Conservation (phyloP, 441 rosid genomes). For the Gossypium gossypioides region DNA sequence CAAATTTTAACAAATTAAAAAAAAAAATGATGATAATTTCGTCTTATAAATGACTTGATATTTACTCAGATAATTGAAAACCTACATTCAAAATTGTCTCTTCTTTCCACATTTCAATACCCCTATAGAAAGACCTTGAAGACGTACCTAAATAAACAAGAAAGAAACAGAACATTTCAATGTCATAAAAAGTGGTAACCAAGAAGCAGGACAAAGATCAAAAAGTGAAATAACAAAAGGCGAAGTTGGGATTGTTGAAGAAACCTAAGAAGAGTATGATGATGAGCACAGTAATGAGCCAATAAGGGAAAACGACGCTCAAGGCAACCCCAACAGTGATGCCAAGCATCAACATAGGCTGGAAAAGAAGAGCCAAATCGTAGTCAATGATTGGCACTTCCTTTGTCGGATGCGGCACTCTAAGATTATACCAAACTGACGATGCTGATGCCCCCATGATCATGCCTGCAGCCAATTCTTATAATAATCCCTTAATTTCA, state of each 20-base stretch:
- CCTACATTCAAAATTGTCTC: slow-evolving; percentile 59
- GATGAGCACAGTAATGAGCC: slow-evolving; percentile 86
- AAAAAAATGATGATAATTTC: not conserved
- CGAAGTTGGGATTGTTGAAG: not conserved
- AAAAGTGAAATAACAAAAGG: not conserved
- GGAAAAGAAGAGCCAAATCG: slow-evolving; percentile 79
- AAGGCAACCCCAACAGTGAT: slow-evolving; percentile 79
- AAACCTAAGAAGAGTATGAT: slow-evolving; percentile 76
- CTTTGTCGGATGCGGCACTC: slow-evolving; percentile 72
- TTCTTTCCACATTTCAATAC: slow-evolving; percentile 76
- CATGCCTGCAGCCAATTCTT: slow-evolving; percentile 44
- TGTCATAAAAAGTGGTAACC: not conserved
- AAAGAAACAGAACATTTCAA: not conserved
- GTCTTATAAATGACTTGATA: not conserved
- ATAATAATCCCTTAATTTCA: not conserved
- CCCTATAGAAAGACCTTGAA: slow-evolving; percentile 70
- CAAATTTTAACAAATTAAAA: slow-evolving; percentile 11
- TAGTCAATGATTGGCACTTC: slow-evolving; percentile 86
- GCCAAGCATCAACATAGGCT: slow-evolving; percentile 84
- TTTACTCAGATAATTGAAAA: slow-evolving; percentile 4
- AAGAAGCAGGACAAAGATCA: not conserved
- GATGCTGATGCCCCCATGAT: slow-evolving; percentile 92
- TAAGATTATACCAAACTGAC: slow-evolving; percentile 86
- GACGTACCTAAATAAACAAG: slow-evolving; percentile 50
- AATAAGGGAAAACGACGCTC: slow-evolving; percentile 87